These are phyloP conservation scores for Alternaria brassicae DNA, from an alignment of 2,329 filamentous ascomycete genomes.

Conservation along the genomic window DNA sequence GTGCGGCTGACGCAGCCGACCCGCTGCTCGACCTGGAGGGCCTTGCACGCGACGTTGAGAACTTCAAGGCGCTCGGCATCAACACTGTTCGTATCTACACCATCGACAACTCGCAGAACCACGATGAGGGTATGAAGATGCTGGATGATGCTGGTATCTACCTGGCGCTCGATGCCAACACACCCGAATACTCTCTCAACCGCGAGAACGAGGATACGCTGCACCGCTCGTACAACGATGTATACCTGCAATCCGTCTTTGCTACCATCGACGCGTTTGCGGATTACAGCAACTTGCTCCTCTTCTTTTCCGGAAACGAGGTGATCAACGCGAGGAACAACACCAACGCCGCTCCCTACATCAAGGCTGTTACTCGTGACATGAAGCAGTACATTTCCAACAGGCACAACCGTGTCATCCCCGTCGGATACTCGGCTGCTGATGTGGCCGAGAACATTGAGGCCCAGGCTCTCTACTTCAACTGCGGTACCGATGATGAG, in stretches of 20 bases:
- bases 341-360: constrained; percentile 73
- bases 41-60: constrained; percentile 78
- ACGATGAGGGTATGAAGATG: constrained; percentile 83
- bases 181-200: constrained; percentile 85
- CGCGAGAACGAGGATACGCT: constrained; percentile 66
- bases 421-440: constrained; percentile 82
- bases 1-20: constrained; percentile 60
- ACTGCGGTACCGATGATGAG: constrained; percentile 85
- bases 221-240: constrained; percentile 77
- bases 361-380: constrained; percentile 76
- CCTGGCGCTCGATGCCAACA: constrained; percentile 90
- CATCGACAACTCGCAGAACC: constrained; percentile 82
- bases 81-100: constrained; percentile 94
- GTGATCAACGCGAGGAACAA: constrained; percentile 72
- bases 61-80: constrained; percentile 85
- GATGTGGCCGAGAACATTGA: constrained; percentile 85
- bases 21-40: constrained; percentile 73
- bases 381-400: constrained; percentile 81
- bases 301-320: constrained; percentile 82
- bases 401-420: constrained; percentile 70
- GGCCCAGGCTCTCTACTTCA: constrained; percentile 89
- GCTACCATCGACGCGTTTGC: constrained; percentile 79
- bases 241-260: constrained; percentile 85
- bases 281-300: constrained; percentile 83
- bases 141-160: constrained; percentile 89